Evolutionary conservation across 306 rosid species (phyloP).

Genomic region (Quercus wislizeni): DNA sequence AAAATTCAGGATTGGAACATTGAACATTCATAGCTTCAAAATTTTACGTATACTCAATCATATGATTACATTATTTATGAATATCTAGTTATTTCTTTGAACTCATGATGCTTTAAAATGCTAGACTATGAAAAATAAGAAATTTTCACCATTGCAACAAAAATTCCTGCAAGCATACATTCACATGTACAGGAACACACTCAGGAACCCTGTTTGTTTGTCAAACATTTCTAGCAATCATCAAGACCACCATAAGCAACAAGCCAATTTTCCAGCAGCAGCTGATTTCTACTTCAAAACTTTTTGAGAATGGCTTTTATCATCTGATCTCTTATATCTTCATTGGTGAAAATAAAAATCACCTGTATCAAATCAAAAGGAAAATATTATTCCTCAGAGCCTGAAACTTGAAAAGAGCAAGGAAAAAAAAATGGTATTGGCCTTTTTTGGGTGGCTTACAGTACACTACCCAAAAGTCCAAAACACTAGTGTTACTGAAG

Average conservation of each 20-base stretch:
- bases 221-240: conserved; percentile 1
- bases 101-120: neutral
- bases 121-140: neutral
- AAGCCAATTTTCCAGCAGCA: neutral
- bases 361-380: conserved; percentile 13
- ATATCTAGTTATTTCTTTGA: neutral
- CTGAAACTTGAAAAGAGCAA: neutral
- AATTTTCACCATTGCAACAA: neutral
- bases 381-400: neutral
- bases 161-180: neutral
- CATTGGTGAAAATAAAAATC: neutral
- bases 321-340: neutral
- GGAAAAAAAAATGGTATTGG: neutral
- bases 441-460: too few species aligned
- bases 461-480: too few species aligned
- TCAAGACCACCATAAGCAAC: neutral
- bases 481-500: too few species aligned
- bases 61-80: neutral
- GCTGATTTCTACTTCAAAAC: neutral
- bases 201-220: neutral
- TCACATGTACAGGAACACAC: neutral
- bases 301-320: neutral
- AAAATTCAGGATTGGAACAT: too few species aligned
- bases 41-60: too few species aligned
- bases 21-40: too few species aligned